Evolutionary conservation across 768 basidiomycete genomes (phyloP), one percentile per base, ranked within the genome.

Genomic region (Trametes meyenii): DNA sequence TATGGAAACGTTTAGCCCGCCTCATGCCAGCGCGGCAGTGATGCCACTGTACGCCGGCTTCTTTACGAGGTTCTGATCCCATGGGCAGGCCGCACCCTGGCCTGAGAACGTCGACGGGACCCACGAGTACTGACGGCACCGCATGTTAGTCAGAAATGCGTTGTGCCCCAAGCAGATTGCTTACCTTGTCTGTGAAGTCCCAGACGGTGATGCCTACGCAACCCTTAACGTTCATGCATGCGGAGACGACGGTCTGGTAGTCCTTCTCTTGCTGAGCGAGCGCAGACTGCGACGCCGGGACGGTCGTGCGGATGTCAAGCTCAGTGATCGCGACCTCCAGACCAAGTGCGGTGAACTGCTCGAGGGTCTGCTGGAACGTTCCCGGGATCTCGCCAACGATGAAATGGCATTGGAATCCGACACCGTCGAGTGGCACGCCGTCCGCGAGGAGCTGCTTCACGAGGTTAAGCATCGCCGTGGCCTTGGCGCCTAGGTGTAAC

Each of bases 291-390:
- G 83, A 84, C 13, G 74, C 78, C 14, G 85, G 86, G 12, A 83
- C 74, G 8, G 77, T 77, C 77, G 86, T 85, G 50, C 86, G 78
- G 66, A 84, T 84, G 67, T 89, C 87, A 50, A 89, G 79, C 69
- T 88, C 87, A 2, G 87, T 89, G 65, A 88, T 81, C 11, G 86
- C 86, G 24, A 88, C 83, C 65, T 88, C 87, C 44, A 89, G 74
- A 4, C 88, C 86, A 26, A 87, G 80, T 12, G 79, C 79, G 13
- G 82, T 79, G 68, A 88, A 82, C 51, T 79, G 75, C 61, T 79
- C 69, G 57, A 87, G 73, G 60, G 83, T 82, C 2, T 76, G 70
- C 56, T 80, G 74, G 50, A 88, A 70, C 12, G 67, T 61, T 3
- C 78, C 71, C 1, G 85, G 83, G 16, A 88, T 76, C 62, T 80